These are phyloP conservation scores for Hypoxylon sp. DNA, from an alignment of 2,329 filamentous ascomycete species.

Conservation along the genomic window DNA sequence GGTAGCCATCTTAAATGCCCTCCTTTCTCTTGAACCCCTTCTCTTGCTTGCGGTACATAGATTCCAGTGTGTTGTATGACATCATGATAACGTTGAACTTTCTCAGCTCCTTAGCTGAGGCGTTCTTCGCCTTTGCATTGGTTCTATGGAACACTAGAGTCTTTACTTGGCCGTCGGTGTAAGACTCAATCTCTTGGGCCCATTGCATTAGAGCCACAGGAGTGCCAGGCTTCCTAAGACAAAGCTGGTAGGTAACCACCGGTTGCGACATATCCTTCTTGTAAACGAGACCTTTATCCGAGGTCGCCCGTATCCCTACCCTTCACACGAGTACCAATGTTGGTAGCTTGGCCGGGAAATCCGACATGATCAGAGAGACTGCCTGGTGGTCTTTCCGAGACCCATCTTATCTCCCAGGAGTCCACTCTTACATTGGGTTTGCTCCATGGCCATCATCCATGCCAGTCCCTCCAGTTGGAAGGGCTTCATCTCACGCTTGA, in stretches of 20 bases:
- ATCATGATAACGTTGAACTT: conserved; percentile 96
- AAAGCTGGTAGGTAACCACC: too few relatives aligned
- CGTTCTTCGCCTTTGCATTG: conserved; percentile 83
- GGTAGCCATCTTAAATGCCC: conserved; percentile 63
- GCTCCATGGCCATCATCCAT: too few relatives aligned
- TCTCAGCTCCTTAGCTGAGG: conserved; percentile 81
- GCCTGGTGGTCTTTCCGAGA: conserved; percentile 98
- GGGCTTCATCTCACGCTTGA: conserved; percentile 87
- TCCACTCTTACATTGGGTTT: conserved; percentile 86
- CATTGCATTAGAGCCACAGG: conserved; percentile 97
- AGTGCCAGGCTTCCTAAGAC: conserved; percentile 53
- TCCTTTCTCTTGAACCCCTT: conserved; percentile 89
- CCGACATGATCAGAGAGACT: conserved; percentile 97
- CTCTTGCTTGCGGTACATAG: conserved; percentile 90
- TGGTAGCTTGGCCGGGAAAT: conserved; percentile 87
- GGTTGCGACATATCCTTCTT: too few relatives aligned
- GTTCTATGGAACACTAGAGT: conserved; percentile 93
- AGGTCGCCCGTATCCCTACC: too few relatives aligned
- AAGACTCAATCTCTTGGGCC: conserved; percentile 83
- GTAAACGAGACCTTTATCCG: too few relatives aligned
- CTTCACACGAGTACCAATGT: conserved; percentile 84
- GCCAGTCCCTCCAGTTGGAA: conserved; percentile 98
- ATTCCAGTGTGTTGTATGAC: conserved; percentile 93
- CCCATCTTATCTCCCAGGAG: conserved; percentile 98
- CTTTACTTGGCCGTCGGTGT: conserved; percentile 90